Evolutionary conservation across 1,284 basidiomycete species (phyloP).

Genomic region (Baeospora myosura): DNA sequence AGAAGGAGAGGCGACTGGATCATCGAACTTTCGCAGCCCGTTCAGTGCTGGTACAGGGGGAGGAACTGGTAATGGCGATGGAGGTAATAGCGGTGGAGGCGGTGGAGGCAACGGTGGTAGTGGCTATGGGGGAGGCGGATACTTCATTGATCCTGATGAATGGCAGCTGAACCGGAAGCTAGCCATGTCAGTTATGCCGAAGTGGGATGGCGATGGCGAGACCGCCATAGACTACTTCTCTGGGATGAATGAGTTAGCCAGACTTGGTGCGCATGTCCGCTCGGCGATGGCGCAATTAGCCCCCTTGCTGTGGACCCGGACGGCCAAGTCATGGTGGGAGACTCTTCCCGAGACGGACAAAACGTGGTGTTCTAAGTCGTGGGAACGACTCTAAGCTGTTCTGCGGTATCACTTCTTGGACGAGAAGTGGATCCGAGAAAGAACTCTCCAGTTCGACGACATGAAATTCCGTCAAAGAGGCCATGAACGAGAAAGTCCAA

Average conservation of each 20-base stretch:
- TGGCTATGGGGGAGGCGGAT: too few relatives aligned
- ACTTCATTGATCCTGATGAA: too few relatives aligned
- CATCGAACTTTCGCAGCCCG: too few relatives aligned
- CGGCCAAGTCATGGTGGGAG: slow-evolving; percentile 10
- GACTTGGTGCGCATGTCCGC: not conserved
- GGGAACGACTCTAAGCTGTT: slow-evolving; percentile 3
- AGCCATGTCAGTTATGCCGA: slow-evolving; percentile 3
- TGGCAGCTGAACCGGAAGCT: slow-evolving; percentile 13
- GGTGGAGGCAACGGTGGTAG: too few relatives aligned
- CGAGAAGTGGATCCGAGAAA: slow-evolving; percentile 2
- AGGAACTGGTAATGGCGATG: too few relatives aligned
- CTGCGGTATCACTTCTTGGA: slow-evolving; percentile 7
- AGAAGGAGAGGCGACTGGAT: too few relatives aligned
- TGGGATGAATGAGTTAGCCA: slow-evolving; percentile 3
- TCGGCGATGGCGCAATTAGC: slow-evolving; percentile 3
- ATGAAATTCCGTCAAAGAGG: slow-evolving; percentile 10
- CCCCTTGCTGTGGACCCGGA: slow-evolving; percentile 2
- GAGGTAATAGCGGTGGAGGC: too few relatives aligned
- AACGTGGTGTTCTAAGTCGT: not conserved
- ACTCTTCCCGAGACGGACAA: not conserved
- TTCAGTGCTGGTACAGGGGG: too few relatives aligned
- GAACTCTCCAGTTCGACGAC: slow-evolving; percentile 7
- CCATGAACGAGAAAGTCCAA: slow-evolving; percentile 3
- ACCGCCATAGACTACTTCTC: slow-evolving; percentile 10
- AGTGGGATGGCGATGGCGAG: slow-evolving; percentile 9